Conservation (phyloP, 495 filamentous ascomycete genomes). For the Hypoxylon crocopeplum region DNA sequence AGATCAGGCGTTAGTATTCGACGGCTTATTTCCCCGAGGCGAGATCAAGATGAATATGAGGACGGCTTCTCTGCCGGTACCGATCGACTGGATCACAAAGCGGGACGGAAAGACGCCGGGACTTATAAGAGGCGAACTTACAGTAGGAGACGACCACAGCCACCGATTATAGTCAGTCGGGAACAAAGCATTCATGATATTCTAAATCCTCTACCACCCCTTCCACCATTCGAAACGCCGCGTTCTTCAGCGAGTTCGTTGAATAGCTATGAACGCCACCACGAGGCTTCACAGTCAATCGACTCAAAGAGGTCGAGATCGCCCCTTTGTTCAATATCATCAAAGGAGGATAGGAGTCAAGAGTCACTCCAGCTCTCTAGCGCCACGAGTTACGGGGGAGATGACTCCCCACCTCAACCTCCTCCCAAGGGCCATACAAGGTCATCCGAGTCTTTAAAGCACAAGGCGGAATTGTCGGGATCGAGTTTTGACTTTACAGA, state of each 20-base stretch:
- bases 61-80: slow-evolving; percentile 40
- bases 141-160: slow-evolving; percentile 36
- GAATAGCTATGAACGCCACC: slow-evolving; percentile 50
- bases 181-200: slow-evolving; percentile 52
- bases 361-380: slow-evolving; percentile 35
- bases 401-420: slow-evolving; percentile 25
- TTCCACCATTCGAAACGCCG: slow-evolving; percentile 49
- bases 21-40: slow-evolving; percentile 49
- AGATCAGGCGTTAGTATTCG: slow-evolving; percentile 54
- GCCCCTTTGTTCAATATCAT: slow-evolving; percentile 37
- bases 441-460: slow-evolving; percentile 20
- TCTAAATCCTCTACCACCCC: slow-evolving; percentile 45
- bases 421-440: slow-evolving; percentile 20
- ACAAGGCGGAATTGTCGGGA: slow-evolving; percentile 10
- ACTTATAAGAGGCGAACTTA: slow-evolving; percentile 32
- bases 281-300: slow-evolving; percentile 26
- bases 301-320: slow-evolving; percentile 38
- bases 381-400: slow-evolving; percentile 27
- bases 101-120: slow-evolving; percentile 40
- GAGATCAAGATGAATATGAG: slow-evolving; percentile 42
- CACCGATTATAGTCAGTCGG: slow-evolving; percentile 48
- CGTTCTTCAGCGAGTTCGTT: slow-evolving; percentile 57
- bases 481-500: slow-evolving; percentile 37
- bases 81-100: slow-evolving; percentile 37
- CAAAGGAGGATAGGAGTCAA: slow-evolving; percentile 36